These are phyloP conservation scores for Magnusiomyces tetraspermus DNA, from an alignment of 1,139 yeast genomes.

Conservation along the genomic window DNA sequence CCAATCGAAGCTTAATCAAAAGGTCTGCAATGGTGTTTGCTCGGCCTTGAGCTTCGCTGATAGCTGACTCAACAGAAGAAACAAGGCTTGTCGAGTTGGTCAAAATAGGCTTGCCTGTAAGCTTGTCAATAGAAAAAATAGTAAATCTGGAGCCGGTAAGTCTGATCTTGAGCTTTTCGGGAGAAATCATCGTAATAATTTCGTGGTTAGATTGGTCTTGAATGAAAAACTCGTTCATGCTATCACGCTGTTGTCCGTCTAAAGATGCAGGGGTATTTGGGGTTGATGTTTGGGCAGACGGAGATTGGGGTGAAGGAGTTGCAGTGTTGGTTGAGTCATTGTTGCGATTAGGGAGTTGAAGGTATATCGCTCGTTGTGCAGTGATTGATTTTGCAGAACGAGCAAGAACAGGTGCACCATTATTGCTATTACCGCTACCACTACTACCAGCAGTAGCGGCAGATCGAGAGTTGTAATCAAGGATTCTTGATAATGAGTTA, in stretches of 20 bases:
- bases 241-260: not conserved
- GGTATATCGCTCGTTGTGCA: constrained; percentile 2
- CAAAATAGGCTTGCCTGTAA: constrained; percentile 29
- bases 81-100: constrained; percentile 27
- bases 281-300: not conserved
- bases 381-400: not conserved
- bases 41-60: constrained; percentile 26
- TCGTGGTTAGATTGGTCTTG: constrained; percentile 3
- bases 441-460: no score
- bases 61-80: constrained; percentile 25
- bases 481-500: constrained; percentile 7
- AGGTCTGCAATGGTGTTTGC: constrained; percentile 23
- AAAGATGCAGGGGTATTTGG: constrained; percentile 4
- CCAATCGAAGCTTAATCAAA: constrained; percentile 25
- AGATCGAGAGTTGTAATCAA: constrained; percentile 3
- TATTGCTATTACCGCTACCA: no score
- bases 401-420: no score
- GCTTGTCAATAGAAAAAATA: constrained; percentile 25
- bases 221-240: constrained; percentile 1
- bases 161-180: constrained; percentile 20
- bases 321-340: not conserved
- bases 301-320: constrained; percentile 1
- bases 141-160: constrained; percentile 24
- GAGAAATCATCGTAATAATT: constrained; percentile 14
- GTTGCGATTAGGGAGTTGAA: not conserved